phyloP scores from a whole-genome alignment of 805 yeast species.

The Lipomyces anomalus region DNA sequence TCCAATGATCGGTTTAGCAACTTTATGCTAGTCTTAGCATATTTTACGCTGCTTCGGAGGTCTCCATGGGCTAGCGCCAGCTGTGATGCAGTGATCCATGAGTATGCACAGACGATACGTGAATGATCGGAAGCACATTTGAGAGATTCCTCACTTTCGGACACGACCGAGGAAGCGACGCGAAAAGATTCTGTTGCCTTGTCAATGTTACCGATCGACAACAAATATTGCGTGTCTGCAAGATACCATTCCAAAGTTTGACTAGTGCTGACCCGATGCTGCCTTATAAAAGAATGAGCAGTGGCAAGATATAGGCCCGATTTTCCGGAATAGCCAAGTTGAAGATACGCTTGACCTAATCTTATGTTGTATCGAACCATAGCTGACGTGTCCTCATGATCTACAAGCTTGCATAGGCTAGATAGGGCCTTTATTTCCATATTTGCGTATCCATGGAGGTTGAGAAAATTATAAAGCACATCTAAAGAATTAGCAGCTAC shows the following conservation, averaged over 20 bases:
- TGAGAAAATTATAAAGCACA: background rate
- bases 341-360: slow-evolving; percentile 2
- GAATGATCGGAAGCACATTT: no score
- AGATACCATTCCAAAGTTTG: background rate
- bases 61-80: no score
- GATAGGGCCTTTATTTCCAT: background rate
- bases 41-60: no score
- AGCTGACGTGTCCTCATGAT: background rate
- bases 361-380: background rate
- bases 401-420: background rate
- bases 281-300: background rate
- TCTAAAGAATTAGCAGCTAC: no score
- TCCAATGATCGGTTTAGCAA: no score
- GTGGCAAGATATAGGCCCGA: slow-evolving; percentile 2
- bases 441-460: background rate
- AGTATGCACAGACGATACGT: no score
- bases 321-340: slow-evolving; percentile 10
- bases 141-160: no score
- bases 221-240: slow-evolving; percentile 9
- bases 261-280: background rate
- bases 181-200: no score
- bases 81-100: no score
- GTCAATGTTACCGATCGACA: slow-evolving; percentile 11
- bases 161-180: no score
- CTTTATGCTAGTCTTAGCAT: no score